Conservation (phyloP, 352 stramenopile species). For the Stramenopiles sp. region DNA sequence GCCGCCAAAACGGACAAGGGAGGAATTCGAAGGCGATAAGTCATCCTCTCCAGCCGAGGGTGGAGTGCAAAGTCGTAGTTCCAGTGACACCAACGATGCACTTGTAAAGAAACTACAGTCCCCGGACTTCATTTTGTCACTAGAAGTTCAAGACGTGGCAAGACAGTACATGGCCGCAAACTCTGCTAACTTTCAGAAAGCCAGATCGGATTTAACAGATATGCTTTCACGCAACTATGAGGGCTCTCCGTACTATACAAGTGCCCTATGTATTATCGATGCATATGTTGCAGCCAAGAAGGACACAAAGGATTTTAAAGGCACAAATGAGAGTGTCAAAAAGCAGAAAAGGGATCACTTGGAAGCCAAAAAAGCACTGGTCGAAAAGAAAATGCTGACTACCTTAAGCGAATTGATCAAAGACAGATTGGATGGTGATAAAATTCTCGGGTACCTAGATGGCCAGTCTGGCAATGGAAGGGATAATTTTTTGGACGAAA, state of each 20-base stretch:
- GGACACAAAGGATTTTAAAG: background rate
- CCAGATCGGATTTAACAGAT: background rate
- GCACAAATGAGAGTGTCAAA: background rate
- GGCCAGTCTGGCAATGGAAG: background rate
- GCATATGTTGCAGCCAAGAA: background rate
- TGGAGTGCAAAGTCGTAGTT: too few species aligned
- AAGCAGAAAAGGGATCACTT: background rate
- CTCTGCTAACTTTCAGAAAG: background rate
- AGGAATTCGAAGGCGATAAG: too few species aligned
- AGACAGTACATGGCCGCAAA: background rate
- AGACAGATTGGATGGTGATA: background rate
- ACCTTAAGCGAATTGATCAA: background rate
- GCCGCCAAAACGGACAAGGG: too few species aligned
- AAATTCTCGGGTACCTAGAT: background rate
- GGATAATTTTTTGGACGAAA: background rate
- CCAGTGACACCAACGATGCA: too few species aligned
- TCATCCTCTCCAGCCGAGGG: too few species aligned
- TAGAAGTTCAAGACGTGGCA: background rate
- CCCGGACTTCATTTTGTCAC: background rate
- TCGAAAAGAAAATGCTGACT: background rate
- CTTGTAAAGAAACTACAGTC: background rate
- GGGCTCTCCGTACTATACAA: background rate
- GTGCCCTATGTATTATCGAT: background rate
- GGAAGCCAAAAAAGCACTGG: background rate
- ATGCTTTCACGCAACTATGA: background rate